Evolutionary conservation across 345 rosid species (phyloP).

Genomic region (Litchi chinensis): DNA sequence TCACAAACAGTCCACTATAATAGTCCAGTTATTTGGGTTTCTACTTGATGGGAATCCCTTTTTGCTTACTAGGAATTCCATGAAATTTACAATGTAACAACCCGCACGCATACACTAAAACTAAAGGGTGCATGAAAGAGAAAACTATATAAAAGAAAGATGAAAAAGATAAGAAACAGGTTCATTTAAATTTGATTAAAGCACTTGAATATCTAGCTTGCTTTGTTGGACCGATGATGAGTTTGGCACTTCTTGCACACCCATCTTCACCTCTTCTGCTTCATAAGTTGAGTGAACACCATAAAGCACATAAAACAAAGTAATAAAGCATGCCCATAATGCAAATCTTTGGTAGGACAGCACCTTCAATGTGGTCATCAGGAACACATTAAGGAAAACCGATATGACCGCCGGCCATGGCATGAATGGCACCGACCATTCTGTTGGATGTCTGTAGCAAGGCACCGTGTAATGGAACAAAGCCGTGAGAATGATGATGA

Average conservation of each 20-base stretch:
- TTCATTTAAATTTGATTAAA: slow-evolving; percentile 23
- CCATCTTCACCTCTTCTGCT: slow-evolving; percentile 66
- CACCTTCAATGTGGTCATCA: slow-evolving; percentile 63
- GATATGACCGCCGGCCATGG: slow-evolving; percentile 90
- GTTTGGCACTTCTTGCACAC: slow-evolving; percentile 29
- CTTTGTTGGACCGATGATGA: slow-evolving; percentile 40
- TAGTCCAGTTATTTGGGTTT: background rate
- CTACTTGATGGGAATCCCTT: background rate
- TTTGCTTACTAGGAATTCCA: slow-evolving; percentile 19
- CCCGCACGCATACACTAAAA: background rate
- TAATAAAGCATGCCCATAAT: slow-evolving; percentile 68
- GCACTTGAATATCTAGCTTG: slow-evolving; percentile 47
- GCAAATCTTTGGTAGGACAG: slow-evolving; percentile 67
- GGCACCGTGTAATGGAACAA: slow-evolving; percentile 51
- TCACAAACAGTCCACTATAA: background rate
- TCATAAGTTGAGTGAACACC: slow-evolving; percentile 87
- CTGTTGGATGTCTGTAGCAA: slow-evolving; percentile 18
- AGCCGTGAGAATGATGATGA: slow-evolving; percentile 42
- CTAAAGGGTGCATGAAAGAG: background rate
- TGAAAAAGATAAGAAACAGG: background rate
- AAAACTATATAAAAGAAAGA: background rate
- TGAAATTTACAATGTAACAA: slow-evolving; percentile 13
- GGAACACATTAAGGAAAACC: slow-evolving; percentile 73
- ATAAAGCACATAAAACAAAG: slow-evolving; percentile 71
- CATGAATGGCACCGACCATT: slow-evolving; percentile 88